Evolutionary conservation across 2,329 filamentous ascomycete species (phyloP), one percentile per base, ranked within the genome.

Genomic region (Clonostachys solani): DNA sequence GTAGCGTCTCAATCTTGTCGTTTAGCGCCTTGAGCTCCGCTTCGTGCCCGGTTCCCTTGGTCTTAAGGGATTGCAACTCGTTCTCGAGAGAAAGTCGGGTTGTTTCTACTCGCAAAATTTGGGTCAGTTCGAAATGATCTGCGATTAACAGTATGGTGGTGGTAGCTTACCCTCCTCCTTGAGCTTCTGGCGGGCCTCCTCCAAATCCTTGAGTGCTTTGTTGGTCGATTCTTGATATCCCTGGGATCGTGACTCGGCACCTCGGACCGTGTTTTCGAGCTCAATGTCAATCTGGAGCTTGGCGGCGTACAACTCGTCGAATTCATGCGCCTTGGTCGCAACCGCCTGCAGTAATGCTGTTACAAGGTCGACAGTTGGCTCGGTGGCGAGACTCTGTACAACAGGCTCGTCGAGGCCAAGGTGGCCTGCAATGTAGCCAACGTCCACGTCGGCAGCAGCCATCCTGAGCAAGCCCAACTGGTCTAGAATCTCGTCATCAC

Each of bases 271-370:
- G 66, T 90, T 94, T 65, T 99, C 94, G 8, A 97, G 80, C 72
- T 97, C 92, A 41, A 99, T 94, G 59, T 96, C 90, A 42, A 89
- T 74, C 55, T 89, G 86, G 41, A 96, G 78, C 70, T 96, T 97
- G 54, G 95, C 89, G 10, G 92, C 86, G 57, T 86, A 89, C 38
- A 96, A 71, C 37, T 84, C 80, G 62, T 96, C 90, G 58, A 82
- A 86, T 59, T 96, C 90, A 58, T 85, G 87, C 35, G 89, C 90
- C 65, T 94, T 96, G 33, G 74, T 72, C 19, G 85, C 80, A 46
- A 97, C 81, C 23, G 87, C 85, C 52, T 81, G 75, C 38, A 99
- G 78, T 45, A 99, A 75, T 40, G 80, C 74, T 49, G 80, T 78
- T 54, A 96, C 87, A 23, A 96, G 81, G 12, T 95, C 89, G 52